These are phyloP conservation scores for Leccinum rimulosum DNA, from an alignment of 768 basidiomycete species.

Conservation along the genomic window DNA sequence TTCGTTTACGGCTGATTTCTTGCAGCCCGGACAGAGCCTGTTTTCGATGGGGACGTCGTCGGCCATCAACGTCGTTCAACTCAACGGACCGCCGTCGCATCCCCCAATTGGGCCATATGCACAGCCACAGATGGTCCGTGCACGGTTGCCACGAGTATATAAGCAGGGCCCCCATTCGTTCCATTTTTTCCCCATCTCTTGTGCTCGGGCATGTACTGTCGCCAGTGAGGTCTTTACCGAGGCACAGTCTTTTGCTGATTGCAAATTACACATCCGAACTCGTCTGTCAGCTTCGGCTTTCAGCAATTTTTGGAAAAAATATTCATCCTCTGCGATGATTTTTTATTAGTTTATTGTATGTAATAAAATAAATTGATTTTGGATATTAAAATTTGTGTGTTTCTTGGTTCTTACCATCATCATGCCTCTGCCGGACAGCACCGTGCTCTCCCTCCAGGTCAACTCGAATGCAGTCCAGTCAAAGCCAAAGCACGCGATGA, in stretches of 20 bases:
- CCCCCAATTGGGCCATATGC: not conserved
- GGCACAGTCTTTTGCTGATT: constrained; percentile 95
- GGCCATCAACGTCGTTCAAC: constrained; percentile 14
- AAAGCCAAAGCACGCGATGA: constrained; percentile 69
- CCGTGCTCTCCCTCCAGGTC: constrained; percentile 57
- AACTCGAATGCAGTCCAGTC: constrained; percentile 52
- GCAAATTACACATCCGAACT: constrained; percentile 97
- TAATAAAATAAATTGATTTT: not conserved
- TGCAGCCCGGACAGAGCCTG: constrained; percentile 79
- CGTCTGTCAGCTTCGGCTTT: constrained; percentile 86
- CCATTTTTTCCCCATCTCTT: constrained; percentile 59
- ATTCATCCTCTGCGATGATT: not conserved
- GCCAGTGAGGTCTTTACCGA: constrained; percentile 95
- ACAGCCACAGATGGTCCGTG: constrained; percentile 23
- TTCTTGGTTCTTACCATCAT: not conserved
- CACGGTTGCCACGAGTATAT: constrained; percentile 6
- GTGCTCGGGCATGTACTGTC: constrained; percentile 95
- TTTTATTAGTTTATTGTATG: not conserved
- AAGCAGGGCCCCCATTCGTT: not conserved
- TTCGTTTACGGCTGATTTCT: constrained; percentile 74
- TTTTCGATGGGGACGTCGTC: constrained; percentile 40
- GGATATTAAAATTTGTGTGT: not conserved
- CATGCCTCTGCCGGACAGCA: constrained; percentile 67
- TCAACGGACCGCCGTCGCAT: not conserved
- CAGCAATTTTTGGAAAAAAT: constrained; percentile 84